Conservation (phyloP, 73 alveolate species). For the Effrenium voratum region DNA sequence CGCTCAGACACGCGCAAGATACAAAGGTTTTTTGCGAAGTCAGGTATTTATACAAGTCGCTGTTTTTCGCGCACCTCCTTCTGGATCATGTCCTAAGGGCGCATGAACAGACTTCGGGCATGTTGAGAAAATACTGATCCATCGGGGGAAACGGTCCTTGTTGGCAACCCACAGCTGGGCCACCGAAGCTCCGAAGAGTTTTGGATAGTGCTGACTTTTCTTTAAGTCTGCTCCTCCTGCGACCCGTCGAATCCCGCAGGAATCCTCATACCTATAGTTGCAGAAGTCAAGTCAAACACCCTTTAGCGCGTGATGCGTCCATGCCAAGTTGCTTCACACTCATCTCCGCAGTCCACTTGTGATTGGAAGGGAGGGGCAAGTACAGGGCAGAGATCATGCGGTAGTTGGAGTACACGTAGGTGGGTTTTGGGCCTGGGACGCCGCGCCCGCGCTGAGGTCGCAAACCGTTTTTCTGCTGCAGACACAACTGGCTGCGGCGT, state of each 20-base stretch:
- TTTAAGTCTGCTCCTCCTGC: neutral
- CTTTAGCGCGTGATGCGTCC: neutral
- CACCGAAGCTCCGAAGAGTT: neutral
- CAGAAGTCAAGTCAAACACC: neutral
- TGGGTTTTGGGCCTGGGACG: constrained; percentile 4
- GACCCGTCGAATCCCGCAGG: neutral
- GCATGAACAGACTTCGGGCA: neutral
- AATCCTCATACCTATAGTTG: neutral
- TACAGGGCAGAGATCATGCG: neutral
- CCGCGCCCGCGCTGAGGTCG: neutral
- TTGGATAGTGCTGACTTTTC: neutral
- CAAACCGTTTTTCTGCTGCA: no score
- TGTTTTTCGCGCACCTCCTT: neutral
- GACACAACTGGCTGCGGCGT: neutral
- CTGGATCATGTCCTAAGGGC: neutral
- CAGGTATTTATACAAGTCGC: no score
- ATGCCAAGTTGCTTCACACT: neutral
- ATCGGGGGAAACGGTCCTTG: neutral
- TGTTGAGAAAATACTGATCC: no score
- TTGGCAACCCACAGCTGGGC: neutral
- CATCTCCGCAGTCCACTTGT: neutral
- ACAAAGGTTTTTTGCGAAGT: no score
- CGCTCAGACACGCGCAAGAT: no score
- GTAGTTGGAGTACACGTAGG: constrained; percentile 24
- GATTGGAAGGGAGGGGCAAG: neutral